These are phyloP conservation scores for Tolypocladium cylindrosporum DNA, from an alignment of 2,329 filamentous ascomycete species.

Conservation along the genomic window DNA sequence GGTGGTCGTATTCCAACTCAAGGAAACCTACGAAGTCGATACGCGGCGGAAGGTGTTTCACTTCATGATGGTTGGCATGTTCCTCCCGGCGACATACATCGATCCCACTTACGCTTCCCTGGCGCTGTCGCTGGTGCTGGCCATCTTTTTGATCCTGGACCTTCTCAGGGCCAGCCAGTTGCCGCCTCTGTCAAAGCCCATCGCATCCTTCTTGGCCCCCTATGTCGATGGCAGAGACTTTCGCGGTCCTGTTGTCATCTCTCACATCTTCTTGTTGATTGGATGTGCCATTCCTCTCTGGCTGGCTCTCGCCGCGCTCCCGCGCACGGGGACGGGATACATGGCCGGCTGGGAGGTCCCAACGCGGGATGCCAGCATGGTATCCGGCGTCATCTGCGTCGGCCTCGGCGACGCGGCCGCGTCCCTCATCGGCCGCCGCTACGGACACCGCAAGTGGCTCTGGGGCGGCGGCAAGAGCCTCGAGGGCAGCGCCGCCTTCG, in stretches of 20 bases:
- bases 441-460: constrained; percentile 81
- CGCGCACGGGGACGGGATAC: constrained; percentile 42
- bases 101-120: constrained; percentile 78
- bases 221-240: constrained; percentile 94
- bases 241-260: constrained; percentile 87
- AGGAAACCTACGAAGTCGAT: constrained; percentile 77
- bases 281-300: constrained; percentile 93
- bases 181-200: constrained; percentile 75
- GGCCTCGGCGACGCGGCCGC: constrained; percentile 92
- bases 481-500: constrained; percentile 79
- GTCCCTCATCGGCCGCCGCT: constrained; percentile 78
- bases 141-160: constrained; percentile 81
- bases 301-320: constrained; percentile 67
- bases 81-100: constrained; percentile 75
- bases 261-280: constrained; percentile 89
- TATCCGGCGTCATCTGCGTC: constrained; percentile 86
- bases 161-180: constrained; percentile 84
- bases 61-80: constrained; percentile 96
- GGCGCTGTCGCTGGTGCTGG: constrained; percentile 68
- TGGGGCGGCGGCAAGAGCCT: constrained; percentile 96
- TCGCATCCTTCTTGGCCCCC: constrained; percentile 79
- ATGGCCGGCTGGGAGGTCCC: constrained; percentile 68
- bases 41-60: constrained; percentile 96
- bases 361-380: constrained; percentile 73
- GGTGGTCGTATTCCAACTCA: constrained; percentile 63